Base-by-base conservation (phyloP, 139 green algal species). In the Raphidocelis subcapitata region DNA sequence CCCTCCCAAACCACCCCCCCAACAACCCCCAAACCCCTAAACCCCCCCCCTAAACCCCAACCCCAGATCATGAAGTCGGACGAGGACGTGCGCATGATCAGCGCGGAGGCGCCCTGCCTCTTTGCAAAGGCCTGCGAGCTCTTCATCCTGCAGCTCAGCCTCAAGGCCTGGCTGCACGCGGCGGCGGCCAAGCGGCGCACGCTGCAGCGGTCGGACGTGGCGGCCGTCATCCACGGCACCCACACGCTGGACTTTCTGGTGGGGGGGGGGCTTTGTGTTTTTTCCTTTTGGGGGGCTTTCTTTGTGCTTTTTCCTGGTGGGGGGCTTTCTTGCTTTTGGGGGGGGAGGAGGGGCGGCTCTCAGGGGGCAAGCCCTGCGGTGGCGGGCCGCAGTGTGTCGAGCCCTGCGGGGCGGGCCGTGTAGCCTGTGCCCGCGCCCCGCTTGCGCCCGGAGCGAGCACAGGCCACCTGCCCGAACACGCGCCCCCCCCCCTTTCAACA, bases 61-160 rank as follows among this genome's bases (percentile, higher is more conserved):
- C n/a, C 71, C 52, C 87, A 96, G 89, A 99, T 99, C 55, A 99
- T 99, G 96, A 99, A 99, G 80, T 95, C 87, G 16, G 93, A 97
- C 51, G 95, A 99, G 81, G 94, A 98, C 72, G 94, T 99, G 61
- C 80, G 93, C 26, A 97, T 97, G 93, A 97, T 97, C 72, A 93
- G 86, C 65, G 92, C 95, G 23, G 96, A 99, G 70, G 96, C 96
- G 0, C 96, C 96, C 0, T 94, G 98, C 12, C 79, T 99, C 18
- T 99, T 99, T 81, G 92, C 94, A 36, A 97, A 97, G 86, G 95
- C 95, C 2, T 99, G 95, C 77, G 95, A 99, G 82, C 95, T 98
- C 86, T 98, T 98, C 82, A 98, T 98, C 41, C 74, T 98, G 51
- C 96, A 99, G 84, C 82, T 99, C 16, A 97, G 91, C 1, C 70